Base-by-base conservation (phyloP, 495 filamentous ascomycete species). In the Oleoguttula mirabilis region DNA sequence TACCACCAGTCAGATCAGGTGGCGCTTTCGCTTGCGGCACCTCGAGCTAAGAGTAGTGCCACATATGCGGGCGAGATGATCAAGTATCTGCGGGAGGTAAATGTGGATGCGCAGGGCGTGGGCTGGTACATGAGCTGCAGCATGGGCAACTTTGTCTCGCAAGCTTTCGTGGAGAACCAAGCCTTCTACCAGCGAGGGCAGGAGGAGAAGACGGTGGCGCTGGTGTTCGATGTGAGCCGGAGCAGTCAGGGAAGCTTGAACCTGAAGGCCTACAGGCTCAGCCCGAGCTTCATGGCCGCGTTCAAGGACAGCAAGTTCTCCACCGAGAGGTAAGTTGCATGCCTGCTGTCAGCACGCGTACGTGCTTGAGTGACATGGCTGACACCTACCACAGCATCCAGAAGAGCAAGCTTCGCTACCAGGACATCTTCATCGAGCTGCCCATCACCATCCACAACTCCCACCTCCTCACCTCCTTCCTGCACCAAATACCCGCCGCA, bases 71-170 rank as follows among this genome's bases (percentile, higher is more conserved):
- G 79, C 46, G 92, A 98, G 65, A 96, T 96, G 90, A 87, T 98
- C 60, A 81, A 84, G 51, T 88, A 86, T 62, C 70, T 98, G 27
- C 77, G 87, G 57, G 92, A 95, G 63, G 92, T 98, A 53, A 98
- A 98, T 59, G 83, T 96, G 41, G 90, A 98, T 62, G 90, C 90
- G 48, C 93, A 96, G 68, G 94, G 85, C 54, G 86, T 92, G 41
- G 90, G 90, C 44, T 98, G 88, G 88, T 98, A 98, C 65, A 94
- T 85, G 41, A 95, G 87, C 64, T 86, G 88, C 45, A 94, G 86
- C 65, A 90, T 98, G 77, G 92, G 90, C 58, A 95, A 95, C 71
- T 98, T 96, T 46, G 74, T 96, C 66, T 94, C 83, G 68, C 62
- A 79, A 54, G 85, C 82, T 68, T 86, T 93, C 57, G 84, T 96